Conservation (phyloP, 2,329 filamentous ascomycete genomes). For the Aureobasidium sp. region DNA sequence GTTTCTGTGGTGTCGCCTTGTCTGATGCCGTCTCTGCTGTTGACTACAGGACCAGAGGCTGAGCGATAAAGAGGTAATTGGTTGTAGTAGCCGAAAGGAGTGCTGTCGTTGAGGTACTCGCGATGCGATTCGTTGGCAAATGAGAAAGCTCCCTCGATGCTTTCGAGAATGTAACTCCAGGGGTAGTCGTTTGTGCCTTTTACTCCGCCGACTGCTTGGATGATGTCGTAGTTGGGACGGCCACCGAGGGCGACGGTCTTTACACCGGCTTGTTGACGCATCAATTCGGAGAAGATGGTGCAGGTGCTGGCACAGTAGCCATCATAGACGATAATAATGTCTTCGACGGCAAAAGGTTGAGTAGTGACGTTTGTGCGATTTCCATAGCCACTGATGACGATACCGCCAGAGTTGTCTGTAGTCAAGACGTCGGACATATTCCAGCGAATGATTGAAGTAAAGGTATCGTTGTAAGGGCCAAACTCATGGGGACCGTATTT, state of each 20-base stretch:
- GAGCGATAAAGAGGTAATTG: slow-evolving; percentile 21
- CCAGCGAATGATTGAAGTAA: slow-evolving; percentile 50
- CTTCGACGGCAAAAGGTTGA: slow-evolving; percentile 48
- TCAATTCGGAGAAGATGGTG: slow-evolving; percentile 38
- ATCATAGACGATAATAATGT: slow-evolving; percentile 46
- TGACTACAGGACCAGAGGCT: slow-evolving; percentile 21
- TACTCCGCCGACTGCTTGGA: slow-evolving; percentile 38
- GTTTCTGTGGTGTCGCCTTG: slow-evolving; percentile 30
- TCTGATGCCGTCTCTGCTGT: slow-evolving; percentile 26
- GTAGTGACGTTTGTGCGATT: slow-evolving; percentile 38
- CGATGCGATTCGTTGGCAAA: slow-evolving; percentile 8
- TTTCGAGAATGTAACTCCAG: slow-evolving; percentile 20
- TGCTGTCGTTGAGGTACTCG: slow-evolving; percentile 21
- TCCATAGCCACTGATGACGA: slow-evolving; percentile 38
- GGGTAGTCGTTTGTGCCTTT: slow-evolving; percentile 33
- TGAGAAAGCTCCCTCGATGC: slow-evolving; percentile 19
- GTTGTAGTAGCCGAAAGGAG: slow-evolving; percentile 23
- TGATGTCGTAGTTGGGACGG: slow-evolving; percentile 32
- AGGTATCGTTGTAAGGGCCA: slow-evolving; percentile 43
- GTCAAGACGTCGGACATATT: slow-evolving; percentile 37
- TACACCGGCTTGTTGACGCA: slow-evolving; percentile 37
- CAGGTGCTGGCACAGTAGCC: slow-evolving; percentile 41
- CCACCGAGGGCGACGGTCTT: slow-evolving; percentile 37
- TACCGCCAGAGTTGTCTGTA: slow-evolving; percentile 26
- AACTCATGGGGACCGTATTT: slow-evolving; percentile 37